A percentile compares a stretch with the other conserved stretches of the same genome.
Conservation (phyloP, 306 rosid genomes). For the Alnus glutinosa region DNA sequence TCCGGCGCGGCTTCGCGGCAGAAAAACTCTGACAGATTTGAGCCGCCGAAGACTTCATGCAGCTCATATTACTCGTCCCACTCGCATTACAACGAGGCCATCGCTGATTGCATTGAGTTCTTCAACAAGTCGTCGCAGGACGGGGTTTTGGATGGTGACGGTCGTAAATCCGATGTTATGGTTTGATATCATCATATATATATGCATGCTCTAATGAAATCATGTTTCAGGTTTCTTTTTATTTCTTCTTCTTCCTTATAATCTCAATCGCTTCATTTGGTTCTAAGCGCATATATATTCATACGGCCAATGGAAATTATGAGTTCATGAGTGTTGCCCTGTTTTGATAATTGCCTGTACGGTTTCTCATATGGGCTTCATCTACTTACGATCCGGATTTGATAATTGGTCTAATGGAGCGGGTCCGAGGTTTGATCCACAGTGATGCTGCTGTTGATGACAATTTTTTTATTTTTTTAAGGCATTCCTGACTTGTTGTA, state of each 20-base stretch:
- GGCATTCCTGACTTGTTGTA: no score
- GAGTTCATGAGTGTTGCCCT: not conserved
- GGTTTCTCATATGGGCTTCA: not conserved
- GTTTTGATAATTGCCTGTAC: not conserved
- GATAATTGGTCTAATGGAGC: not conserved
- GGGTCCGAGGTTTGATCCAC: not conserved
- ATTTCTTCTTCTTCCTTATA: not conserved
- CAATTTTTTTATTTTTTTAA: no score
- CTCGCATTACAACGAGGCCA: slow-evolving; percentile 76
- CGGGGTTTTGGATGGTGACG: slow-evolving; percentile 41
- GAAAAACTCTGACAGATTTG: slow-evolving; percentile 44
- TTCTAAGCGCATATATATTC: not conserved
- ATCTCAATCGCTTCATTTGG: not conserved
- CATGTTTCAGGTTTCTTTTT: not conserved
- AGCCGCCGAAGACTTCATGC: slow-evolving; percentile 82
- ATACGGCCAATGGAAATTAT: not conserved
- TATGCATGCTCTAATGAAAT: not conserved
- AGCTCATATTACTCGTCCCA: slow-evolving; percentile 72
- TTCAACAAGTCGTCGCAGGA: slow-evolving; percentile 70
- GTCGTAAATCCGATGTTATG: slow-evolving; percentile 37
- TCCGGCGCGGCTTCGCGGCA: slow-evolving; percentile 16
- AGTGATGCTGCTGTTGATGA: not conserved
- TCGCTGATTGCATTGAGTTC: slow-evolving; percentile 82
- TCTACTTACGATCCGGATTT: not conserved
- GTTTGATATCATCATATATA: slow-evolving; percentile 25